phyloP scores from a whole-genome alignment of 73 alveolate species.

The Tetrahymena thermophila region DNA sequence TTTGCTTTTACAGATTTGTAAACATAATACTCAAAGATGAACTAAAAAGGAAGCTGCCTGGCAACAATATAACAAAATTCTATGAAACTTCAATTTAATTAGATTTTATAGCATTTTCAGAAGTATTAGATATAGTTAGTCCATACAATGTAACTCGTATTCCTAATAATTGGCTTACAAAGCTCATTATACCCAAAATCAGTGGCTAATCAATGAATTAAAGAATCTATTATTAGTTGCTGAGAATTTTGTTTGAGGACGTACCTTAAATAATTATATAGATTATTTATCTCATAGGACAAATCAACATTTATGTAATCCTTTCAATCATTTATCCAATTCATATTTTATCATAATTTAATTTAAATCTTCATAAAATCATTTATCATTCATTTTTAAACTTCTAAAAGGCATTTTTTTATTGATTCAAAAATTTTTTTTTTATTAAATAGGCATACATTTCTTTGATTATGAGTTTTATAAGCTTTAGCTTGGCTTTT shows the following conservation, averaged over 20 bases:
- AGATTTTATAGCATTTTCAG: neutral
- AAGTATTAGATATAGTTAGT: neutral
- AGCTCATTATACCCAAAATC: neutral
- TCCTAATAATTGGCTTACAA: neutral
- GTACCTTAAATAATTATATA: neutral
- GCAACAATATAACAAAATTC: neutral
- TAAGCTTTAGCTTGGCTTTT: neutral
- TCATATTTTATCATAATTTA: neutral
- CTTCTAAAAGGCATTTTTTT: too few species aligned
- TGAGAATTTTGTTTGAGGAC: neutral
- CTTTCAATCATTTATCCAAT: too few species aligned
- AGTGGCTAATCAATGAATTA: neutral
- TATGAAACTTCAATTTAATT: neutral
- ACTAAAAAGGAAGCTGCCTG: neutral
- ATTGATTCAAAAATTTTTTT: too few species aligned
- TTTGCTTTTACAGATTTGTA: neutral
- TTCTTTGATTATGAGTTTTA: neutral
- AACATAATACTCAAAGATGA: neutral
- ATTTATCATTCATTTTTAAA: too few species aligned
- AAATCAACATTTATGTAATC: neutral
- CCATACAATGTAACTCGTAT: neutral
- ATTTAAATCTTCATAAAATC: too few species aligned
- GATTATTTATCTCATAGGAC: neutral
- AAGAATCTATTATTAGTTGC: neutral
- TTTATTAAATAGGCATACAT: neutral